Evolutionary conservation across 495 filamentous ascomycete genomes (phyloP).

Genomic region (Saxispiralis lemnorum): DNA sequence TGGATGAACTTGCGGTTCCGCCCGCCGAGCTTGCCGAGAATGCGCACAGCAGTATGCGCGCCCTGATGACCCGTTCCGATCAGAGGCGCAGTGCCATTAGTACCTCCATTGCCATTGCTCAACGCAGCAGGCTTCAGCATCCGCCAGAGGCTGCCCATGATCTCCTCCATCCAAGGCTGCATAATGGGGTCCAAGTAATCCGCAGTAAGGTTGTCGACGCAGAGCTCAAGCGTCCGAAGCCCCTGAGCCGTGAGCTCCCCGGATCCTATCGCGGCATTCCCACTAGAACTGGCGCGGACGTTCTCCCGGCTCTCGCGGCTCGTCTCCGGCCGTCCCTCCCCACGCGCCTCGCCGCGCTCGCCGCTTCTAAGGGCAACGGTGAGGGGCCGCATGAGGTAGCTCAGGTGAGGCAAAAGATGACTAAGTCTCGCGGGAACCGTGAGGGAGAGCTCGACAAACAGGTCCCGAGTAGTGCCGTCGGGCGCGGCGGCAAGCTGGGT

Average conservation of each 20-base stretch:
- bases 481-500: constrained; percentile 75
- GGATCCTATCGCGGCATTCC: constrained; percentile 4
- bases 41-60: constrained; percentile 94
- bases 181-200: constrained; percentile 98
- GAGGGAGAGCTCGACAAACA: constrained; percentile 90
- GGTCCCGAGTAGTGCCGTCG: constrained; percentile 76
- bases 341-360: background rate
- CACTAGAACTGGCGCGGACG: background rate
- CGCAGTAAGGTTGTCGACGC: constrained; percentile 93
- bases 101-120: background rate
- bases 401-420: constrained; percentile 91
- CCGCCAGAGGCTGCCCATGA: constrained; percentile 93
- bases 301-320: background rate
- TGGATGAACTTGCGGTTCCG: constrained; percentile 89
- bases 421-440: constrained; percentile 90
- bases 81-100: constrained; percentile 1
- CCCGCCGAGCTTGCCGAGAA: constrained; percentile 89
- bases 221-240: constrained; percentile 81
- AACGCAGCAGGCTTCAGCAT: constrained; percentile 84
- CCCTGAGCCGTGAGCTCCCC: constrained; percentile 90
- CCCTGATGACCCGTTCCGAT: constrained; percentile 49
- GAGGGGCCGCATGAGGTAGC: constrained; percentile 89
- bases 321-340: background rate
- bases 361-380: constrained; percentile 85
- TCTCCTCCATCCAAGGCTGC: constrained; percentile 93